Evolutionary conservation across 257 asterid species (phyloP), one percentile per base, ranked within the genome.

Genomic region (Jacaranda copaia): DNA sequence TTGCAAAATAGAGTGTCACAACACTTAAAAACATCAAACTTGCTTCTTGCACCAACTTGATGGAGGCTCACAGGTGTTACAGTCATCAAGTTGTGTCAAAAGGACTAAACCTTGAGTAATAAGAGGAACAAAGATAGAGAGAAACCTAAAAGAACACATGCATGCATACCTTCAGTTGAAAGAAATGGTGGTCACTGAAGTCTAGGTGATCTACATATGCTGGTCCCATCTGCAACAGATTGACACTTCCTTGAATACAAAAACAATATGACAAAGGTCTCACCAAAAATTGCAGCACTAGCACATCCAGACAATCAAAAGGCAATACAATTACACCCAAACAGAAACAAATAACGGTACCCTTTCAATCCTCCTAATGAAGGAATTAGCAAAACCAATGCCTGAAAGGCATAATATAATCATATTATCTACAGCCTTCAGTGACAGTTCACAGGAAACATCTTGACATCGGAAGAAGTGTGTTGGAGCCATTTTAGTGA

Each of bases 151-250:
- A 25, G 45, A 60, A 59, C 43, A 39, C n/a, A 59, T 3, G 36
- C 35, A 15, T 84, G 32, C 35, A 15, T 85, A 95, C 98, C 96
- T 88, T 75, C 55, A 80, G 35, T 59, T 79, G 80, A 81, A 95
- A 93, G 4, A 75, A 76, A 88, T 93, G 96, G 85, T 95, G 98
- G 80, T 95, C 98, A 74, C 92, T 90, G 80, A 90, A 95, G 78
- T 93, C 97, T n/a, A 95, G 68, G 74, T 88, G 87, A 83, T 90
- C 97, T 78, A 90, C 93, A 84, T 84, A 73, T 61, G 78, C 70
- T 5, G 99, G 91, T 73, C 86, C 96, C 97, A 95, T 88, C 98
- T 95, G 94, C 82, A 85, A 81, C 32, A 58, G 51, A 71, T 72
- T 19, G 36, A 65, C 60, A 82, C 61, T 68, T 70, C 74, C 58